Conservation (phyloP, 2,329 filamentous ascomycete genomes). For the Diaporthe australafricana region DNA sequence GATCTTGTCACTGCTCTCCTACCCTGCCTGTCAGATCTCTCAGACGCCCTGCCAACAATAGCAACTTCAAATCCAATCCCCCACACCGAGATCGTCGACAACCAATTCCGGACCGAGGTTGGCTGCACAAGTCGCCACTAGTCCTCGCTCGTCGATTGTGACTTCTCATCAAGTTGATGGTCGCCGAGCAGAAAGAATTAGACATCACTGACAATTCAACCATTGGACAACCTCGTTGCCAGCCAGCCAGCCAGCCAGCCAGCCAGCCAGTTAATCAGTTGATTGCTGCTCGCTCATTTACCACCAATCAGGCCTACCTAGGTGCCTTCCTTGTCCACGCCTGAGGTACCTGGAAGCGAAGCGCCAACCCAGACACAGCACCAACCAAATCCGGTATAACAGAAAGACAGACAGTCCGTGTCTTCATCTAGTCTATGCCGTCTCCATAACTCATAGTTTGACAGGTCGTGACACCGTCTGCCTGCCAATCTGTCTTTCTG, state of each 20-base stretch:
- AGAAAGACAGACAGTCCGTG: not conserved
- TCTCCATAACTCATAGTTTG: not conserved
- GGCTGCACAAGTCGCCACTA: not conserved
- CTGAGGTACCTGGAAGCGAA: not conserved
- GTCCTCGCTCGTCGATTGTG: no score
- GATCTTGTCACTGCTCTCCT: no score
- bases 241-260: no score
- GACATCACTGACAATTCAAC: no score
- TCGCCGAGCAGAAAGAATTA: no score
- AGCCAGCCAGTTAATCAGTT: not conserved
- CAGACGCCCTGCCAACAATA: not conserved
- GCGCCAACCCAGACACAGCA: not conserved
- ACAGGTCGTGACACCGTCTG: not conserved
- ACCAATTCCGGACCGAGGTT: not conserved
- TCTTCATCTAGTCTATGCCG: not conserved
- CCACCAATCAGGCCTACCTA: not conserved
- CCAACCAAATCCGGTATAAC: conserved; percentile 8
- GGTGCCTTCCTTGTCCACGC: not conserved
- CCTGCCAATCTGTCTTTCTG: not conserved
- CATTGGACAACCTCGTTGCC: no score
- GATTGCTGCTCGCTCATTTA: conserved; percentile 22
- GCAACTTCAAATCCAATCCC: not conserved
- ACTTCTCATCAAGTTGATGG: no score
- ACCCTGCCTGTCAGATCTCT: no score
- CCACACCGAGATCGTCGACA: not conserved